A percentile compares a stretch with the other conserved stretches of the same genome.
These are phyloP conservation scores for Gentiana macrophylla DNA, from an alignment of 257 asterid genomes.

Conservation along the genomic window DNA sequence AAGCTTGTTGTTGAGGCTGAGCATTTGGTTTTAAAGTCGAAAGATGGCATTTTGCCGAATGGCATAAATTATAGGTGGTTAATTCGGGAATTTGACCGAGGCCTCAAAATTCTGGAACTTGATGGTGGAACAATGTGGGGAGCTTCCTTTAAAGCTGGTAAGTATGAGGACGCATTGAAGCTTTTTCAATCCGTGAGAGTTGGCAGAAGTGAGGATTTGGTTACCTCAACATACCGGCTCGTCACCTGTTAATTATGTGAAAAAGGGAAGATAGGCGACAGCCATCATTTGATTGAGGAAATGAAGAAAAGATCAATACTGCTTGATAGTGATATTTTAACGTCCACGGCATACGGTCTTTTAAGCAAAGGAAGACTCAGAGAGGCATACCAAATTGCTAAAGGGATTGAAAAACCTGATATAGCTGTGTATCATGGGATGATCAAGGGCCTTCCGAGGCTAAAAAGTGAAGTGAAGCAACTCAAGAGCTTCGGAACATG, in stretches of 20 bases:
- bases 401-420: constrained; percentile 43
- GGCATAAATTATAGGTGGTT: constrained; percentile 64
- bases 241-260: constrained; percentile 76
- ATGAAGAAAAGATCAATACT: constrained; percentile 54
- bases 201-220: constrained; percentile 31
- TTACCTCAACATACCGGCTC: constrained; percentile 44
- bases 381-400: constrained; percentile 45
- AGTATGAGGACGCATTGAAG: constrained; percentile 47
- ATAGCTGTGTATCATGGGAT: constrained; percentile 60
- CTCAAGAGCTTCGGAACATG: constrained; percentile 86
- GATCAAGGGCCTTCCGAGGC: constrained; percentile 73
- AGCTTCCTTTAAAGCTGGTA: constrained; percentile 53
- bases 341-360: constrained; percentile 41
- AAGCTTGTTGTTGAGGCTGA: constrained; percentile 74
- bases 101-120: constrained; percentile 54
- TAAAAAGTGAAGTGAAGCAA: constrained; percentile 69
- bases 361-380: constrained; percentile 51
- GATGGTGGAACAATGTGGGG: constrained; percentile 63
- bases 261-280: constrained; percentile 58
- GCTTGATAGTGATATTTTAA: constrained; percentile 36
- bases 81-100: constrained; percentile 67
- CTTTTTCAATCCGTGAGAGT: constrained; percentile 59
- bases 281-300: constrained; percentile 45
- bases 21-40: constrained; percentile 54
- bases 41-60: constrained; percentile 42